Base-by-base conservation (phyloP, 257 asterid genomes). In the Craterostigma plantagineum region DNA sequence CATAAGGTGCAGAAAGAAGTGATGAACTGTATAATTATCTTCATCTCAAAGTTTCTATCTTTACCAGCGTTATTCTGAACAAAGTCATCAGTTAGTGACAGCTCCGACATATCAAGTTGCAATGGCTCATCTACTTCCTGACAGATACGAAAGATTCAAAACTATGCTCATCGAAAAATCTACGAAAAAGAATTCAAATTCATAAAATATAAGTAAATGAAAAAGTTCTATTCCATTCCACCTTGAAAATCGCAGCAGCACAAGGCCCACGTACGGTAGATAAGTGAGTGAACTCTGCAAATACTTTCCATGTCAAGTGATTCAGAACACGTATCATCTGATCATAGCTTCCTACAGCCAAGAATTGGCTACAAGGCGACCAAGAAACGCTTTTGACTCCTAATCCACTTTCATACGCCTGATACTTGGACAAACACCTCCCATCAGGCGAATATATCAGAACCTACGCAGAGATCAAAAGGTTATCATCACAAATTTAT, bases 261-360 rank as follows among this genome's bases (percentile, higher is more conserved):
- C 98, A 87, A 51, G 98, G 98, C 46, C 83, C 77, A 41, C 98
- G 92, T 34, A 90, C 72, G 7, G 64, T 67, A 14, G 93, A 68
- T 36, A 75, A 75, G 63, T 90, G 98, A 14, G 63, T 66, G 60
- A 90, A 90, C 71, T 90, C 98, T 39, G 98, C 98, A 68, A 90
- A 90, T 16, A 90, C 95, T 71, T 83, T 90, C 98, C 98, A 90
- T 3, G 98, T 90, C 77, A 90, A 72, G 77, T 90, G 98, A 82
- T 70, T 83, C 66, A 90, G 54, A 67, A 90, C 91, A 63, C 95
- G 68, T 65, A 90, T 62, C 93, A 79, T 90, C 58, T 90, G 98
- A 73, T 90, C 98, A 60, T 79, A 90, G 66, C 98, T 83, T 52
- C 98, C 98, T 11, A 83, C 93, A 33, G 98, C 95, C 50, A 90